Evolutionary conservation across 2,329 filamentous ascomycete species (phyloP).

Genomic region (Aspergillus pseudotamarii): DNA sequence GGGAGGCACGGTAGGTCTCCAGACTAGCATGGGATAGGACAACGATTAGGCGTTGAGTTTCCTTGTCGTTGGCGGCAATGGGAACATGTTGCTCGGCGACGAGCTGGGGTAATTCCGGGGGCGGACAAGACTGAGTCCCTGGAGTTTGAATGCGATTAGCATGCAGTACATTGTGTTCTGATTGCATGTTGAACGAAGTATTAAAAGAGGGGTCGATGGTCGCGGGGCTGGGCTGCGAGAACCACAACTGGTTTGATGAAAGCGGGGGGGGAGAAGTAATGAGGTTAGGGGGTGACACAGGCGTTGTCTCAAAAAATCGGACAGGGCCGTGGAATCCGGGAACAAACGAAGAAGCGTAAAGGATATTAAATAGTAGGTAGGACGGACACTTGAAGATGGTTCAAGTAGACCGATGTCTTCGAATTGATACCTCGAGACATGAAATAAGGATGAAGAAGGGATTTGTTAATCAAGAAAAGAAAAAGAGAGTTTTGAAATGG

Average conservation of each 20-base stretch:
- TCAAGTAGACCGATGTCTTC: neutral
- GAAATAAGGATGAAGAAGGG: neutral
- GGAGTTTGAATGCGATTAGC: slow-evolving; percentile 33
- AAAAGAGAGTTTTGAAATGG: no score
- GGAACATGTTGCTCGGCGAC: slow-evolving; percentile 90
- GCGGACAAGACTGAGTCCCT: slow-evolving; percentile 94
- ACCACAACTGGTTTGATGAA: neutral
- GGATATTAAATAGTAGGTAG: neutral
- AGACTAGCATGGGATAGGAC: slow-evolving; percentile 96
- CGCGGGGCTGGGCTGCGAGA: neutral
- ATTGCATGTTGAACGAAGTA: slow-evolving; percentile 5
- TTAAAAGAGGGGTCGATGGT: slow-evolving; percentile 8
- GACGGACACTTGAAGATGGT: neutral
- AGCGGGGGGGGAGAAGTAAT: neutral
- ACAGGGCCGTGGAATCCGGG: neutral
- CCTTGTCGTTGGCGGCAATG: slow-evolving; percentile 83
- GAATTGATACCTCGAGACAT: neutral
- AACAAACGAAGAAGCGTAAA: neutral
- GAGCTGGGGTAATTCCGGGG: slow-evolving; percentile 84
- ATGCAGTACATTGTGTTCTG: slow-evolving; percentile 18
- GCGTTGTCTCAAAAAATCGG: neutral
- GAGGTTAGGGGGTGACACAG: slow-evolving; percentile 2
- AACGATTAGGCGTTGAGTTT: slow-evolving; percentile 88
- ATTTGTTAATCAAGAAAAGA: slow-evolving; percentile 1
- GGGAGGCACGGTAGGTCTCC: slow-evolving; percentile 93